These are phyloP conservation scores for Trematosphaeria pertusa DNA, from an alignment of 2,329 filamentous ascomycete species.

Conservation along the genomic window DNA sequence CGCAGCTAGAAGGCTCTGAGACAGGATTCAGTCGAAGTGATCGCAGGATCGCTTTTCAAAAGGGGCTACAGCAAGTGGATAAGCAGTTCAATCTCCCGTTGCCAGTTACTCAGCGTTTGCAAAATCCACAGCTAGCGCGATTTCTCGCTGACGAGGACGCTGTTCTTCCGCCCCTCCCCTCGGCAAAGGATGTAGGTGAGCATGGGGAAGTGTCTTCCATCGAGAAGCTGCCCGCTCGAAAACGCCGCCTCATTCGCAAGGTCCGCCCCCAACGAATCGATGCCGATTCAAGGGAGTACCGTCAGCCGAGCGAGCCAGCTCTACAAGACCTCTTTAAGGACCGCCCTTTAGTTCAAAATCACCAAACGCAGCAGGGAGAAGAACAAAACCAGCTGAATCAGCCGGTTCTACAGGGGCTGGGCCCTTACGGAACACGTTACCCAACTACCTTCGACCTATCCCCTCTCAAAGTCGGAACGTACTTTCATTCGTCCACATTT, in stretches of 20 bases:
- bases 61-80: conserved; percentile 36
- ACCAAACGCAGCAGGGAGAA: neutral
- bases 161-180: conserved; percentile 26
- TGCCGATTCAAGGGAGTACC: conserved; percentile 53
- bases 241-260: conserved; percentile 44
- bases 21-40: conserved; percentile 42
- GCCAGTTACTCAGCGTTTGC: conserved; percentile 14
- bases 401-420: conserved; percentile 51
- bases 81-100: conserved; percentile 28
- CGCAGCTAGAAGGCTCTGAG: conserved; percentile 54
- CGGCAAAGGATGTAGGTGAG: conserved; percentile 25
- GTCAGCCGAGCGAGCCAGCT: conserved; percentile 51
- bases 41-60: conserved; percentile 48
- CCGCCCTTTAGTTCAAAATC: conserved; percentile 1
- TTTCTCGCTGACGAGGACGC: conserved; percentile 42
- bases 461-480: conserved; percentile 59
- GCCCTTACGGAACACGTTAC: conserved; percentile 58
- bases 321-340: conserved; percentile 22
- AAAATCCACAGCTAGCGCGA: conserved; percentile 39
- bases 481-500: conserved; percentile 64
- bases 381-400: conserved; percentile 11
- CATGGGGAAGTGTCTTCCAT: neutral
- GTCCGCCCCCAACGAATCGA: conserved; percentile 55
- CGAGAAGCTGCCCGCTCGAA: conserved; percentile 12
- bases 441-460: conserved; percentile 60